phyloP scores from a whole-genome alignment of 768 basidiomycete species.

The Leucocoprinus sp. region DNA sequence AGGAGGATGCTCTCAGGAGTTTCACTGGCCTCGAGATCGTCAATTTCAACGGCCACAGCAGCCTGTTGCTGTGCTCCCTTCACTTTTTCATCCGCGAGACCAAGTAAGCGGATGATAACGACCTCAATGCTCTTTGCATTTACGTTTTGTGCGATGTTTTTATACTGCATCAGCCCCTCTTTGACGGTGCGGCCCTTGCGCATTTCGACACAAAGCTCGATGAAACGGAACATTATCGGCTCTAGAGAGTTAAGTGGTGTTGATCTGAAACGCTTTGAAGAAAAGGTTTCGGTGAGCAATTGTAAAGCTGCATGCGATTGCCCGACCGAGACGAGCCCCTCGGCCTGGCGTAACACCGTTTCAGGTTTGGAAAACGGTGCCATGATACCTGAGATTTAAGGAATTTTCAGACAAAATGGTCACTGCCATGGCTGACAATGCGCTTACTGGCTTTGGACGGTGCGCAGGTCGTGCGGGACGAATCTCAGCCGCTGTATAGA shows the following conservation, averaged over 20 bases:
- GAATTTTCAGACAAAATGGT: background rate
- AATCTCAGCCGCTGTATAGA: conserved; percentile 7
- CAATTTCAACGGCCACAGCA: conserved; percentile 76
- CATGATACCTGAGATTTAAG: conserved; percentile 36
- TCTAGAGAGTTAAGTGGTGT: conserved; percentile 85
- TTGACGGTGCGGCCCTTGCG: conserved; percentile 90
- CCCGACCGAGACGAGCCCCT: conserved; percentile 87
- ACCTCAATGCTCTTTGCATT: conserved; percentile 87
- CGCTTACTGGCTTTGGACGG: conserved; percentile 5
- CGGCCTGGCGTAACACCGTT: conserved; percentile 87
- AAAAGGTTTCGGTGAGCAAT: conserved; percentile 86
- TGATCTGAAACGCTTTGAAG: conserved; percentile 87
- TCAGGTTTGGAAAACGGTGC: conserved; percentile 88
- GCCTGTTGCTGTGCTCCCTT: conserved; percentile 83
- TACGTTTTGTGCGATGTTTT: conserved; percentile 94
- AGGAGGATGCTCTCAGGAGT: conserved; percentile 90
- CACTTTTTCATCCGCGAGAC: conserved; percentile 74
- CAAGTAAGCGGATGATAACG: conserved; percentile 82
- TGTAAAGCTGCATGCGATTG: conserved; percentile 87
- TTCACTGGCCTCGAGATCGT: conserved; percentile 93
- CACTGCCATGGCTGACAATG: background rate
- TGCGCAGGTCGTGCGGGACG: conserved; percentile 1
- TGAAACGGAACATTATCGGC: conserved; percentile 92
- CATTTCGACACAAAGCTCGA: conserved; percentile 94
- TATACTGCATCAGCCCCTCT: conserved; percentile 95